phyloP scores from a whole-genome alignment of 2,329 filamentous ascomycete genomes.

The Blastomyces silverae region DNA sequence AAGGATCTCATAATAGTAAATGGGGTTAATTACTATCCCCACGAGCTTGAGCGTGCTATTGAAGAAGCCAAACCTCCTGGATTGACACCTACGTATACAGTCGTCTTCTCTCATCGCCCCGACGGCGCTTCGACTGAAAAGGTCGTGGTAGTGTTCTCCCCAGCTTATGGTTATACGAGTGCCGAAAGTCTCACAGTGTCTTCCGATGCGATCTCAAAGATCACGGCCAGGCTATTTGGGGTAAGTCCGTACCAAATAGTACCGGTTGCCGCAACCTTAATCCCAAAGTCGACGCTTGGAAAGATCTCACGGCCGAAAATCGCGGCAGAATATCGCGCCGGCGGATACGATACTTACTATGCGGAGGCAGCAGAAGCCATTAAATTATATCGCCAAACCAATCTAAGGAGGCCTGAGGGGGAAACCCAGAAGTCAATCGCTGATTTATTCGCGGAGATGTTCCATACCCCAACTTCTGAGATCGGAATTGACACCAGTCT shows the following conservation, averaged over 20 bases:
- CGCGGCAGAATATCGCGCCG: conserved; percentile 25
- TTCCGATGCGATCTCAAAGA: conserved; percentile 22
- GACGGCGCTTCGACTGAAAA: conserved; percentile 33
- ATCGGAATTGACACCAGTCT: conserved; percentile 26
- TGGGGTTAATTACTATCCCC: conserved; percentile 39
- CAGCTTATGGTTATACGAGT: conserved; percentile 26
- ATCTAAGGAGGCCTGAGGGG: conserved; percentile 7
- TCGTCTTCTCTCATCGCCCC: conserved; percentile 38
- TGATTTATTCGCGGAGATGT: conserved; percentile 10
- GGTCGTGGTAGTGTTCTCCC: conserved; percentile 39
- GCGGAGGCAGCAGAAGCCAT: conserved; percentile 17
- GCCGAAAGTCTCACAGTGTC: conserved; percentile 21
- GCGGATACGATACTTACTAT: conserved; percentile 25
- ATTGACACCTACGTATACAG: conserved; percentile 27
- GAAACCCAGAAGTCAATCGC: conserved; percentile 7
- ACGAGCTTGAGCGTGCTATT: conserved; percentile 38
- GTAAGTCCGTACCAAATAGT: conserved; percentile 26
- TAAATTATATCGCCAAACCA: conserved; percentile 13
- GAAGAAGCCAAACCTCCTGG: conserved; percentile 31
- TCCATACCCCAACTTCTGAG: conserved; percentile 9
- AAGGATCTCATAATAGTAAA: conserved; percentile 47
- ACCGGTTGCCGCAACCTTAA: conserved; percentile 23
- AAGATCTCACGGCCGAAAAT: conserved; percentile 41
- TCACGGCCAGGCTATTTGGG: conserved; percentile 17
- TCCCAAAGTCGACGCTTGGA: conserved; percentile 38